Percentiles rank a stretch among this genome's conserved stretches.
Conservation (phyloP, 2,329 filamentous ascomycete species). For the Colletotrichum ledebouriae region DNA sequence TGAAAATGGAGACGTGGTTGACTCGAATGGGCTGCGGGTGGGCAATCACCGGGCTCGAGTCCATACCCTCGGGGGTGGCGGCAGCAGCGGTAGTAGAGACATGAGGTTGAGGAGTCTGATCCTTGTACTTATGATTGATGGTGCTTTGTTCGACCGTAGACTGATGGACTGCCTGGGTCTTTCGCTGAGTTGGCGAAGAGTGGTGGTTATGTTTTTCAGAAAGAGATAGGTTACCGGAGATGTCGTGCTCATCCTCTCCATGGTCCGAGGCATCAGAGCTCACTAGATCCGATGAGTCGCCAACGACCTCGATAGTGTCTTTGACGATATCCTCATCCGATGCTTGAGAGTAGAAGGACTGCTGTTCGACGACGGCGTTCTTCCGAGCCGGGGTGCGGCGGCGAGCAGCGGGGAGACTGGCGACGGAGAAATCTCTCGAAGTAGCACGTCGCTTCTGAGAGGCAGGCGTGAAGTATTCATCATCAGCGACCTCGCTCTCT, state of each 20-base stretch:
- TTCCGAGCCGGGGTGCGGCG: conserved; percentile 58
- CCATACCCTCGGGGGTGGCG: conserved; percentile 7
- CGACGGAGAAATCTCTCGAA: conserved; percentile 41
- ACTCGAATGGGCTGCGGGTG: conserved; percentile 42
- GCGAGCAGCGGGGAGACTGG: conserved; percentile 45
- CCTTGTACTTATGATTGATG: conserved; percentile 27
- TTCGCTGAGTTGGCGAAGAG: conserved; percentile 35
- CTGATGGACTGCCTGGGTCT: conserved; percentile 11
- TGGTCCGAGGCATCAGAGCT: conserved; percentile 47
- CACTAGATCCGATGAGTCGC: conserved; percentile 50
- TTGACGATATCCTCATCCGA: conserved; percentile 62
- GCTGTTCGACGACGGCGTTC: conserved; percentile 49
- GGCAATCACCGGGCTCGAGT: conserved; percentile 34
- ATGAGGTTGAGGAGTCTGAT: background rate
- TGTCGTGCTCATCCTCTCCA: conserved; percentile 33
- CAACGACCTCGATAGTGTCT: conserved; percentile 70
- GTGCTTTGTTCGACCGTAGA: conserved; percentile 6
- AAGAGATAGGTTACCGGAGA: conserved; percentile 7
- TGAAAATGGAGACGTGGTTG: conserved; percentile 41
- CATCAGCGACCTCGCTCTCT: conserved; percentile 45
- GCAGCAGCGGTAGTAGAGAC: background rate
- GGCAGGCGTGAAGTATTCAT: conserved; percentile 35
- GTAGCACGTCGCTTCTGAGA: conserved; percentile 38
- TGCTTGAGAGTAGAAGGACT: conserved; percentile 34
- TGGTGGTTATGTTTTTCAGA: conserved; percentile 24